phyloP scores from a whole-genome alignment of 345 rosid species.

The Populus nigra region DNA sequence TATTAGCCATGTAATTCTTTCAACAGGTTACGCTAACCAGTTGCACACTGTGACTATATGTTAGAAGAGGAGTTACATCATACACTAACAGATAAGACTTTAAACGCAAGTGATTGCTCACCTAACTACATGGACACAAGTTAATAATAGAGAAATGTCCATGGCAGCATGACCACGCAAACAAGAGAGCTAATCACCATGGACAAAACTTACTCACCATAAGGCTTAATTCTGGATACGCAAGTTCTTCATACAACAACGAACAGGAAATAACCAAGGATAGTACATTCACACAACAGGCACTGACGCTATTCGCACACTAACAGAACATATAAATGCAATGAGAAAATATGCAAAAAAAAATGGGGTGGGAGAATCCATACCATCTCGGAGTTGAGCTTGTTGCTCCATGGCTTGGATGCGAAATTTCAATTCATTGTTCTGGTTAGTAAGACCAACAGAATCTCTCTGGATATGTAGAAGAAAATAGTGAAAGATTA shows the following conservation, averaged over 20 bases:
- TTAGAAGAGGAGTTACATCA: not conserved
- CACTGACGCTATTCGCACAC: not conserved
- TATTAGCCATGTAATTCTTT: not conserved
- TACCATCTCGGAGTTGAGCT: constrained; percentile 93
- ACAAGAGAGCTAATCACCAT: not conserved
- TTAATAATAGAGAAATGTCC: not conserved
- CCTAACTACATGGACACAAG: not conserved
- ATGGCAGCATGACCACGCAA: not conserved
- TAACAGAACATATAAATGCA: not conserved
- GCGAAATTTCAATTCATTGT: constrained; percentile 89
- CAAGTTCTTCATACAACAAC: not conserved
- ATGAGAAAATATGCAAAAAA: not conserved
- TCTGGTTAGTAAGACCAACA: constrained; percentile 83
- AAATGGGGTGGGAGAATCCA: not conserved
- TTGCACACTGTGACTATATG: too few relatives aligned
- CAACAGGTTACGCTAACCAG: not conserved
- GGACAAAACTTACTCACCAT: not conserved
- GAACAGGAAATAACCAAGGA: not conserved
- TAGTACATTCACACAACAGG: not conserved
- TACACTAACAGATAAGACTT: not conserved
- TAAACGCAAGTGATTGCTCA: not conserved
- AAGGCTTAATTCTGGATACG: not conserved
- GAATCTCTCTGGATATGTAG: constrained; percentile 67
- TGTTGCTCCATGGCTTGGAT: constrained; percentile 99
- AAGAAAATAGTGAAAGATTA: constrained; percentile 3